Evolutionary conservation across 345 rosid species (phyloP).

Genomic region (Eucalyptus virginea): DNA sequence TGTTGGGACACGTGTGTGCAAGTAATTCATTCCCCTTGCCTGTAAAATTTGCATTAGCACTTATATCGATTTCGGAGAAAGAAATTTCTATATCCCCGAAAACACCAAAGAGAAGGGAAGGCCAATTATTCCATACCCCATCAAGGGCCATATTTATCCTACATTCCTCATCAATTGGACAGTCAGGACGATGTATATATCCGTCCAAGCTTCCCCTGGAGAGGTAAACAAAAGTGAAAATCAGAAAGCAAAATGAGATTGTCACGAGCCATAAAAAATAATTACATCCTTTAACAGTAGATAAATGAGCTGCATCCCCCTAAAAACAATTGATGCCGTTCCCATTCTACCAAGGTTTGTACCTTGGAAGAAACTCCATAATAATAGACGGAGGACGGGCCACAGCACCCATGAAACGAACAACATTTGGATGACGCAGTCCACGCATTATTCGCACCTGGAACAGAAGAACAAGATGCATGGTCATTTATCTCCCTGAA

Average conservation of each 20-base stretch:
- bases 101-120: not conserved
- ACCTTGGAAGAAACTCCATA: slow-evolving; percentile 94
- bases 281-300: too few species aligned
- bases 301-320: not conserved
- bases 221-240: not conserved
- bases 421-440: slow-evolving; percentile 93
- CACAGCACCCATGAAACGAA: slow-evolving; percentile 89
- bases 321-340: not conserved
- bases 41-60: slow-evolving; percentile 10
- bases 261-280: too few species aligned
- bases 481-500: not conserved
- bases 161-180: slow-evolving; percentile 75
- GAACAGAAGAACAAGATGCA: not conserved
- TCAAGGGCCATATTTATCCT: slow-evolving; percentile 98
- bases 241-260: not conserved
- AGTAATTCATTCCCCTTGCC: slow-evolving; percentile 98
- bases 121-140: slow-evolving; percentile 49
- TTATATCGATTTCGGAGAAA: not conserved
- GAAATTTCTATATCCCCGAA: not conserved
- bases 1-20: slow-evolving; percentile 84
- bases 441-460: slow-evolving; percentile 87
- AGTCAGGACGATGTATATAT: slow-evolving; percentile 75
- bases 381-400: slow-evolving; percentile 95
- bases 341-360: not conserved
- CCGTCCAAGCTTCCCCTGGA: slow-evolving; percentile 90